Conservation (phyloP, 2,329 filamentous ascomycete genomes). For the Fusarium robinianum region DNA sequence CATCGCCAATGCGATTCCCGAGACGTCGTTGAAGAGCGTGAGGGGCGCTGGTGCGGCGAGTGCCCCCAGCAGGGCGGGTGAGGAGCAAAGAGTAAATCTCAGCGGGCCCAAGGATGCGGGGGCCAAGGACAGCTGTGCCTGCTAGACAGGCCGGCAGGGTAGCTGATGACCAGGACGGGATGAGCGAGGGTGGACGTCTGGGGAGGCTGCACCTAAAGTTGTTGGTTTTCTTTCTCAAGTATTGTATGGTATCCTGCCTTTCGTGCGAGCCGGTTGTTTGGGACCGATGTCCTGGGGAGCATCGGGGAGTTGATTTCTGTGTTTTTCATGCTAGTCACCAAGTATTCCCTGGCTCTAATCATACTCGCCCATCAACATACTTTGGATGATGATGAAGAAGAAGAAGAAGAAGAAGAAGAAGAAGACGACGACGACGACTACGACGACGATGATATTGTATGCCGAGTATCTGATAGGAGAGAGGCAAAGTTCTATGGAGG, state of each 20-base stretch:
- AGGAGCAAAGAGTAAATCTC: slow-evolving; percentile 82
- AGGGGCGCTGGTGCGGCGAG: slow-evolving; percentile 71
- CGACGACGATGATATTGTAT: too few relatives aligned
- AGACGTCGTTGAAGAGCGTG: slow-evolving; percentile 90
- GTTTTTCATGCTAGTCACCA: slow-evolving; percentile 25
- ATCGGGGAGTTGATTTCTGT: slow-evolving; percentile 38
- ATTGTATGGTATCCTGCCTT: slow-evolving; percentile 35
- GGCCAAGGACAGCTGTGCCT: slow-evolving; percentile 92
- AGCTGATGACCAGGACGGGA: slow-evolving; percentile 12
- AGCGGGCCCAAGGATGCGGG: slow-evolving; percentile 72
- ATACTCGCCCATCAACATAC: slow-evolving; percentile 8
- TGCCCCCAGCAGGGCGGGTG: slow-evolving; percentile 61
- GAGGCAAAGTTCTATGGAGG: too few relatives aligned
- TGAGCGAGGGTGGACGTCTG: slow-evolving; percentile 8
- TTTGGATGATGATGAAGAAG: slow-evolving; percentile 6
- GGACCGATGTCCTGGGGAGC: slow-evolving; percentile 36
- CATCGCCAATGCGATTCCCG: slow-evolving; percentile 96
- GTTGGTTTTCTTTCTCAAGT: slow-evolving; percentile 31
- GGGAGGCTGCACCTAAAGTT: neutral
- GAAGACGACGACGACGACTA: too few relatives aligned
- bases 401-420: too few relatives aligned
- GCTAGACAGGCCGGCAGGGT: slow-evolving; percentile 52
- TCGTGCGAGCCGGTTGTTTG: slow-evolving; percentile 35
- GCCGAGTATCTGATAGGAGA: too few relatives aligned
- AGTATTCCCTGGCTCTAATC: slow-evolving; percentile 25